A percentile compares a stretch with the other conserved stretches of the same genome.
Conservation (phyloP, 73 alveolate species). For the Paramecium pentaurelia region DNA sequence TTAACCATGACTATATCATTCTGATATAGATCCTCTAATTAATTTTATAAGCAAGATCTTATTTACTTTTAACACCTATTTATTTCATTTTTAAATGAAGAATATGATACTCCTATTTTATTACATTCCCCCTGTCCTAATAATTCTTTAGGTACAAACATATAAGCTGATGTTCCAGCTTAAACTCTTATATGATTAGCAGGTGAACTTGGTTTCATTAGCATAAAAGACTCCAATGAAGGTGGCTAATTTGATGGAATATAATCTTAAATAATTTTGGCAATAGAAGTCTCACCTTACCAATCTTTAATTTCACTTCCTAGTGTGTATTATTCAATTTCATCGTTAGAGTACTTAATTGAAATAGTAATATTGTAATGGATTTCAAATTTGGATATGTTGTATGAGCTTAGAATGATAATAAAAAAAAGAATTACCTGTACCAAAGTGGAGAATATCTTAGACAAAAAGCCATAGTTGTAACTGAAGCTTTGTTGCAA, state of each 20-base stretch:
- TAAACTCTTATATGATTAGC: background rate
- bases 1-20: background rate
- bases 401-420: background rate
- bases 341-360: background rate
- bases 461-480: constrained; percentile 24
- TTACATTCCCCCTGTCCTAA: constrained; percentile 15
- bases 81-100: background rate
- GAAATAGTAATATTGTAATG: background rate
- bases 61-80: background rate
- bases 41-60: constrained; percentile 3
- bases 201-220: constrained; percentile 6
- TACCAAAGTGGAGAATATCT: constrained; percentile 22
- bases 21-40: constrained; percentile 13
- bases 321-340: background rate
- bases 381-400: background rate
- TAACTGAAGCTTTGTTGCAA: background rate
- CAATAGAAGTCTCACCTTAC: background rate
- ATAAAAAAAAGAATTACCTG: background rate
- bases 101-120: constrained; percentile 30
- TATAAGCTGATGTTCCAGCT: background rate
- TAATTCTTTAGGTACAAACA: background rate
- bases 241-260: background rate
- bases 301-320: background rate
- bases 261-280: constrained; percentile 5
- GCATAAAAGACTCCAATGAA: background rate